These are phyloP conservation scores for Cornus florida DNA, from an alignment of 148 eudicot genomes.

Conservation along the genomic window DNA sequence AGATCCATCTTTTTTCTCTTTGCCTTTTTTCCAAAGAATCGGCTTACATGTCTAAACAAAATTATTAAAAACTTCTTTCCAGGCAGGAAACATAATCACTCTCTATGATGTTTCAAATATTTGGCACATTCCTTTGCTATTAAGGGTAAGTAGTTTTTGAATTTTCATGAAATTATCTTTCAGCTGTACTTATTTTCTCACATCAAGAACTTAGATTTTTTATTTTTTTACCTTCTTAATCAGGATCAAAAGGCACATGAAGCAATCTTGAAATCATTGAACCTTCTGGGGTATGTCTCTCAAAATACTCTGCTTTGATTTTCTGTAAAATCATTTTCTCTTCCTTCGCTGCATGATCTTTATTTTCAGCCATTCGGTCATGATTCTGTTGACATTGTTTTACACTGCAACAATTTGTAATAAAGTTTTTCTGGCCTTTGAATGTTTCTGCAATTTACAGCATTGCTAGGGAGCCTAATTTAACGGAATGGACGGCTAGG, in stretches of 20 bases:
- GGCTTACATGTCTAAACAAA: background rate
- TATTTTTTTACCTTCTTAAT: constrained; percentile 2
- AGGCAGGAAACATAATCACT: constrained; percentile 63
- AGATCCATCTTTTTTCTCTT: background rate
- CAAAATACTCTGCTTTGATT: background rate
- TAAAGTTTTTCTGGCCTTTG: background rate
- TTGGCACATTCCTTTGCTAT: constrained; percentile 77
- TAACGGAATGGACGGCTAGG: constrained; percentile 68
- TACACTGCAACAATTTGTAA: background rate
- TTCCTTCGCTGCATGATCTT: background rate
- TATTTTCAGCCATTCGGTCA: background rate
- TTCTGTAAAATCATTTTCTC: background rate
- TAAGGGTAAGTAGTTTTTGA: constrained; percentile 45
- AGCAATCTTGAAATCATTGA: constrained; percentile 65
- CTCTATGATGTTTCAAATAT: constrained; percentile 80
- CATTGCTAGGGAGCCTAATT: constrained; percentile 45
- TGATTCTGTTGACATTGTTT: background rate
- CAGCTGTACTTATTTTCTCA: background rate
- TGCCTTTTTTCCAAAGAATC: background rate
- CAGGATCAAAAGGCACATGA: constrained; percentile 85
- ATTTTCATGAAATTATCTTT: background rate
- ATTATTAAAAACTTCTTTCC: constrained; percentile 3
- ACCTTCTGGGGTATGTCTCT: constrained; percentile 54
- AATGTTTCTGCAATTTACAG: constrained; percentile 18
- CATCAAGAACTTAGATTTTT: background rate